Evolutionary conservation across 192 early-diverging fungal genomes (phyloP).

Genomic region (Gryganskiella cystojenkinii): DNA sequence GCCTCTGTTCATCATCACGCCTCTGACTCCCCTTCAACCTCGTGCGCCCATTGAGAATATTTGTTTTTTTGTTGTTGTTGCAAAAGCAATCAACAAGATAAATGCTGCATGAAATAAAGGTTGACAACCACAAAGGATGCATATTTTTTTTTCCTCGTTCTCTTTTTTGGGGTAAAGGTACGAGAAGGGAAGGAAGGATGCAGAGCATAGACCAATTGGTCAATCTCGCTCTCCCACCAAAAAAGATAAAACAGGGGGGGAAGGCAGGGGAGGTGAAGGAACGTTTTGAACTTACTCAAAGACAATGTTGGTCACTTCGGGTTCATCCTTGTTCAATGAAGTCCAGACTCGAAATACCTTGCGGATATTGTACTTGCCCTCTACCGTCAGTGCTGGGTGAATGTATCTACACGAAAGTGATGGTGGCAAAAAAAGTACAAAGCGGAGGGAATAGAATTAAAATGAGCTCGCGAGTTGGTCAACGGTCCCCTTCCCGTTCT

Average conservation of each 20-base stretch:
- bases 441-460: too few species aligned
- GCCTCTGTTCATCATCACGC: too few species aligned
- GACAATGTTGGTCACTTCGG: conserved; percentile 44
- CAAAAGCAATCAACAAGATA: conserved; percentile 44
- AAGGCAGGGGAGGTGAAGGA: not conserved
- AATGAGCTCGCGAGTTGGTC: not conserved
- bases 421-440: not conserved
- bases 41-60: conserved; percentile 41
- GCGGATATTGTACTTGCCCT: conserved; percentile 62
- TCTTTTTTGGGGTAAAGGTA: not conserved
- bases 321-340: conserved; percentile 47
- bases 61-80: conserved; percentile 46
- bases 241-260: conserved; percentile 10
- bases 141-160: not conserved
- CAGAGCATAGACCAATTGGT: too few species aligned
- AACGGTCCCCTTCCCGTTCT: not conserved
- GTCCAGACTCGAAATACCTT: conserved; percentile 57
- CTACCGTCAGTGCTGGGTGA: conserved; percentile 60
- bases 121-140: not conserved
- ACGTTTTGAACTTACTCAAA: conserved; percentile 46
- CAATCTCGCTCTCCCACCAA: too few species aligned
- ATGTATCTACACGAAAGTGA: conserved; percentile 31
- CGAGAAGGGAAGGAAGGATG: conserved; percentile 40
- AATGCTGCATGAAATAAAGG: too few species aligned
- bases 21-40: conserved; percentile 25